These are phyloP conservation scores for Sequoiadendron giganteum DNA, from an alignment of 75 land plant species.

Conservation along the genomic window DNA sequence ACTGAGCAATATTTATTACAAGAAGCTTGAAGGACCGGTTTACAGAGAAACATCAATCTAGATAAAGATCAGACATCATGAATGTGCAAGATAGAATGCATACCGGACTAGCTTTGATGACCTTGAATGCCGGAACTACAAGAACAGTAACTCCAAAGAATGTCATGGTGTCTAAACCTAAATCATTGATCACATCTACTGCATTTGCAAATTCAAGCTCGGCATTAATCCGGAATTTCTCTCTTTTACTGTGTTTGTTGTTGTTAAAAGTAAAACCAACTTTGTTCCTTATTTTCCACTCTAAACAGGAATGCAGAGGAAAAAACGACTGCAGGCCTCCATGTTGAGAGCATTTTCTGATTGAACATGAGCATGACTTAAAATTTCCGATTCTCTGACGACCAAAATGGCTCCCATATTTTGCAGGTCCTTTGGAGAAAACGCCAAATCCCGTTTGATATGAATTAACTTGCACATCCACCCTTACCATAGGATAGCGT, in stretches of 20 bases:
- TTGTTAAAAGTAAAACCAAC: background rate
- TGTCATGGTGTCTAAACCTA: conserved; percentile 92
- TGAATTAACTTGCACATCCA: background rate
- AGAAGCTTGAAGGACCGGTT: background rate
- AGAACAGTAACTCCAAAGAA: conserved; percentile 86
- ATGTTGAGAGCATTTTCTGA: conserved; percentile 6
- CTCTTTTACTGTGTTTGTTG: background rate
- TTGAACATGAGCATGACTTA: background rate
- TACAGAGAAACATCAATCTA: conserved; percentile 6
- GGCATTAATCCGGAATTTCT: conserved; percentile 33
- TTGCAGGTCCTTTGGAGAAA: conserved; percentile 3
- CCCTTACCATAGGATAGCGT: background rate
- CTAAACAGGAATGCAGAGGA: background rate
- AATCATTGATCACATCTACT: conserved; percentile 88
- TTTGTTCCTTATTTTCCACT: conserved; percentile 7
- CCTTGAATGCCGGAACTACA: conserved; percentile 86
- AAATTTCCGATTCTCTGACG: background rate
- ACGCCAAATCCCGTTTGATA: background rate
- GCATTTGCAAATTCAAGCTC: conserved; percentile 72
- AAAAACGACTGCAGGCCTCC: background rate
- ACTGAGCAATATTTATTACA: background rate
- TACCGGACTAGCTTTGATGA: conserved; percentile 88
- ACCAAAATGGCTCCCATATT: background rate
- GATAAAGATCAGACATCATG: background rate
- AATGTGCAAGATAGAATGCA: conserved; percentile 17